phyloP scores from a whole-genome alignment of 345 rosid genomes.

The Gossypium bickii region DNA sequence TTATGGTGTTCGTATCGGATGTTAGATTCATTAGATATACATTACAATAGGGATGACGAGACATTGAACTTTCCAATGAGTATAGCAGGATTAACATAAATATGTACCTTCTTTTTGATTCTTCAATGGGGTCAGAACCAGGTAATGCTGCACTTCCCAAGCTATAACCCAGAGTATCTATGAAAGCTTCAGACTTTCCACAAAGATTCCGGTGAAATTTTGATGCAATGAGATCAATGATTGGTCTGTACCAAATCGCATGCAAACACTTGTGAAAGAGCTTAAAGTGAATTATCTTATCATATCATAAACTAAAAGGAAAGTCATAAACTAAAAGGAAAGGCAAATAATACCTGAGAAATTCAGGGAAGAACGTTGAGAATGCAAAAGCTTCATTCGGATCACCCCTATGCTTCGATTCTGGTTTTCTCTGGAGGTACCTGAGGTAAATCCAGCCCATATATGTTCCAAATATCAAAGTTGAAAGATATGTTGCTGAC shows the following conservation, averaged over 20 bases:
- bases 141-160: constrained; percentile 69
- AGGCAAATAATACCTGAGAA: constrained; percentile 46
- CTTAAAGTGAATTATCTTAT: not conserved
- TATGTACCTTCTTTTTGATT: constrained; percentile 82
- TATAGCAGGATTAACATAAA: not conserved
- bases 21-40: not conserved
- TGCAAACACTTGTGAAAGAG: constrained; percentile 4
- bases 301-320: not conserved
- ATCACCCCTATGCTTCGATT: constrained; percentile 85
- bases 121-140: constrained; percentile 91
- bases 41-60: not conserved
- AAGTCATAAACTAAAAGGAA: constrained; percentile 1
- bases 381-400: constrained; percentile 91
- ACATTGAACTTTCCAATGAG: not conserved
- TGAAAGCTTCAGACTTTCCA: constrained; percentile 52
- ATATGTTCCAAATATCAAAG: constrained; percentile 82
- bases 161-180: constrained; percentile 44
- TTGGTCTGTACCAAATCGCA: constrained; percentile 45
- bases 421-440: constrained; percentile 75
- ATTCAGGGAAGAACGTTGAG: constrained; percentile 87
- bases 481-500: constrained; percentile 76
- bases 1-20: not conserved
- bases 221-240: constrained; percentile 74
- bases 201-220: constrained; percentile 78
- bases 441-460: constrained; percentile 90